A percentile compares a stretch with the other conserved stretches of the same genome.
phyloP scores from a whole-genome alignment of 495 filamentous ascomycete genomes.

The Aspergillus steynii region DNA sequence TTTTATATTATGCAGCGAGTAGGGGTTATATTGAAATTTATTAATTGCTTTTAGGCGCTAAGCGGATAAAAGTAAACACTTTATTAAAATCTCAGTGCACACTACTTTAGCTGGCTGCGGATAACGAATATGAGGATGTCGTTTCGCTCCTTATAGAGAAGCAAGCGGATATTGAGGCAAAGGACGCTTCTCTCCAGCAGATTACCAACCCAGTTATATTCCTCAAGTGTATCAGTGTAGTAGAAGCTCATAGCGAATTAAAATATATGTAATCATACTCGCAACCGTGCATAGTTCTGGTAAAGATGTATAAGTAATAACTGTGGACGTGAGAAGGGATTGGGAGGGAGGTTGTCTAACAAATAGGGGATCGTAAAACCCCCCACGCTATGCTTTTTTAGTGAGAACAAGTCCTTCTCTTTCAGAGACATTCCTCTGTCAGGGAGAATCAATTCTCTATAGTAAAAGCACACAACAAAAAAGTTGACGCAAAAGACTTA shows the following conservation, averaged over 20 bases:
- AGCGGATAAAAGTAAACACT: not conserved
- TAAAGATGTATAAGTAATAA: no score
- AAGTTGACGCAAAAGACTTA: no score
- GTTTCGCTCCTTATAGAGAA: not conserved
- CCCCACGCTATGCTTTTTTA: no score
- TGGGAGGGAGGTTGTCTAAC: no score
- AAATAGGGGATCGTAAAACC: no score
- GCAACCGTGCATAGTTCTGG: no score
- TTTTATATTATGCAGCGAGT: not conserved
- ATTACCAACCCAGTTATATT: constrained; percentile 19
- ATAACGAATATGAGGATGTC: not conserved
- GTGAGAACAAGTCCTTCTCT: no score
- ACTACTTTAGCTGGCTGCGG: constrained; percentile 2
- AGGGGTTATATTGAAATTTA: not conserved
- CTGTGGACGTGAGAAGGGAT: no score
- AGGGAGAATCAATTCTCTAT: no score
- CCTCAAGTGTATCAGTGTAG: constrained; percentile 16
- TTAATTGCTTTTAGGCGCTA: not conserved
- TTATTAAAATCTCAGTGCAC: not conserved
- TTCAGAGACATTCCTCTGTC: no score
- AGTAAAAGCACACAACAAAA: no score
- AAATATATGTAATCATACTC: not conserved
- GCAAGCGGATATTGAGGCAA: constrained; percentile 4
- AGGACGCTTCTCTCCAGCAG: not conserved
- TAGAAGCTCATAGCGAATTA: constrained; percentile 17